Evolutionary conservation across 768 basidiomycete species (phyloP), one percentile per base, ranked within the genome.

Genomic region (Mycena rebaudengoi): DNA sequence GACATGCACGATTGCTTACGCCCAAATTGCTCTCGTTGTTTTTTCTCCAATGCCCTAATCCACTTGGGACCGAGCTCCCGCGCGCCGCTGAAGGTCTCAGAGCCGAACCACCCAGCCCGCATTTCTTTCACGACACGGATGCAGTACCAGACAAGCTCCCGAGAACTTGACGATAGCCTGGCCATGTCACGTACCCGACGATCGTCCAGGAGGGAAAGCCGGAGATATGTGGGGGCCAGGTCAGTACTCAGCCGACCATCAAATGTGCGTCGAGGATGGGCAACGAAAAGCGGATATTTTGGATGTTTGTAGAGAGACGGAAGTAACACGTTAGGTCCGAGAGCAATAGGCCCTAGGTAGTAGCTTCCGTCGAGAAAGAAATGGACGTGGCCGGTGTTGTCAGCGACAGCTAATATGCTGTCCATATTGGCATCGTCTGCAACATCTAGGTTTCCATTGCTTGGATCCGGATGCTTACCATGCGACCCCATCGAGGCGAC

Each of bases 281-380:
- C 82, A 64, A 83, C 75, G 65, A 93, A 85, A 30, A 82, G 64
- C 16, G 86, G 82, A 18, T 70, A 72, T 45, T 70, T 71, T 23
- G 81, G 79, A 62, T 85, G 79, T 69, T 89, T 90, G 74, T 78
- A 74, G 21, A 89, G 64, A 18, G 81, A 82, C 10, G 64, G 33
- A 32, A 82, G 70, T 20, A 73, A 67, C 26, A 70, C 37, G 55
- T 74, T 66, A 41, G 70, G 37, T 30, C 79, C 83, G 25, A 86
- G 64, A 26, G 70, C 71, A 30, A 90, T 74, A 21, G 78, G 73
- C 25, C 93, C 93, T 35, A 95, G 78, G 30, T 86, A 85, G 75
- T 90, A 95, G 64, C 84, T 86, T 16, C 93, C 94, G 70, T 95
- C 92, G 46, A 94, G 79, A 76, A 88, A 94, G 65, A 77, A 84